Evolutionary conservation across 2,329 filamentous ascomycete genomes (phyloP), one percentile per base, ranked within the genome.

Genomic region (Cladosporium halotolerans): DNA sequence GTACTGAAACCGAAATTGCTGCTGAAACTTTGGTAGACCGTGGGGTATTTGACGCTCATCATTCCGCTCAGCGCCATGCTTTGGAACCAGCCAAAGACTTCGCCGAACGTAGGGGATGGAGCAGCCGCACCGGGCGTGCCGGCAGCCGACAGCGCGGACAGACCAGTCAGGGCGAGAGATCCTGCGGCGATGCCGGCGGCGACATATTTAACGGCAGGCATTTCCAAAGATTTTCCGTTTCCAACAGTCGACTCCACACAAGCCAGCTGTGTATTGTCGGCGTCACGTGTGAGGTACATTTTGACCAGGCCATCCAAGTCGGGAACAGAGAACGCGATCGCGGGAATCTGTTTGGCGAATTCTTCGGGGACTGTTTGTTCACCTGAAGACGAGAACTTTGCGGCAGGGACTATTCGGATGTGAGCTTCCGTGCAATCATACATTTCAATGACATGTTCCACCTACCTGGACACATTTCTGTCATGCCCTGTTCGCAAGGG

Each of bases 11-110:
- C 91, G 69, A 99, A 97, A 73, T 97, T 97, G 73, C 88, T 88
- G 57, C 86, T 76, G 72, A 96, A 99, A 68, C 84, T 92, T 61
- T 85, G 83, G 74, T 97, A 97, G 36, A 97, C 83, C 34, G 82
- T 77, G 3, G 93, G 93, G 61, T 96, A 90, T 63, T 85, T 82
- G 63, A 95, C 91, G 55, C 88, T 95, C 68, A 96, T 79, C 93
- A 97, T 97, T 60, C 93, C 91, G 70, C 93, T 96, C 76, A 93
- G 86, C 28, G 93, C 90, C 78, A 97, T 87, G 46, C 86, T 85
- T 72, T 97, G 91, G 70, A 97, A 96, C 82, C 88, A 95, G 57
- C 85, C 84, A 60, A 96, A 80, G 45, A 95, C 84, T 65, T 96
- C 89, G 42, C 79, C 79, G 68, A 97, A 96, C 50, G 85, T 88